These are phyloP conservation scores for Auriscalpium orientale DNA, from an alignment of 768 basidiomycete genomes.

Conservation along the genomic window DNA sequence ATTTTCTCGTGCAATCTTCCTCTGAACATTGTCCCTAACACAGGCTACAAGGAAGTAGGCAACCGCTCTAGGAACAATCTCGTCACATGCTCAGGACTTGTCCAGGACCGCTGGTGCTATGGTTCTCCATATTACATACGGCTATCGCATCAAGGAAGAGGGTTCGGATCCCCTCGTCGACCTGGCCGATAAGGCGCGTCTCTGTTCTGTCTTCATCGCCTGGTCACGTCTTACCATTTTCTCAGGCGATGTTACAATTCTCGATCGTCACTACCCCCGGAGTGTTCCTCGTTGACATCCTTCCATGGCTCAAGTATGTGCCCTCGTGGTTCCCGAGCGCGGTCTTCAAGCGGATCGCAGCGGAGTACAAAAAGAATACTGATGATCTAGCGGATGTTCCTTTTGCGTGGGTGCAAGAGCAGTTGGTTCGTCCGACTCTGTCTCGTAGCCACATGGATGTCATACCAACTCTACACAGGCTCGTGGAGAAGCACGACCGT, in stretches of 20 bases:
- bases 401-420: not conserved
- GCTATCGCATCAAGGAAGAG: slow-evolving; percentile 8
- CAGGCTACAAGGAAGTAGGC: not conserved
- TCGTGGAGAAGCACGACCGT: slow-evolving; percentile 12
- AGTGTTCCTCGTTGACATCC: slow-evolving; percentile 21
- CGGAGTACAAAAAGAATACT: not conserved
- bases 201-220: not conserved
- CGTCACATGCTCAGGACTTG: not conserved
- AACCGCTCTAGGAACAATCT: too few species aligned
- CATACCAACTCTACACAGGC: not conserved
- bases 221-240: not conserved
- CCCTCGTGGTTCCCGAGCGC: slow-evolving; percentile 23
- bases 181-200: slow-evolving; percentile 2
- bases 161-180: slow-evolving; percentile 10
- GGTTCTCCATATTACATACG: slow-evolving; percentile 18
- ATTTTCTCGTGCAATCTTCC: not conserved
- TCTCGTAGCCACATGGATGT: not conserved
- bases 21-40: not conserved
- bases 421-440: not conserved
- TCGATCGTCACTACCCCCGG: slow-evolving; percentile 18
- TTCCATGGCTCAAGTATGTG: slow-evolving; percentile 19
- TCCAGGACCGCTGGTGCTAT: slow-evolving; percentile 10
- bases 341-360: slow-evolving; percentile 15
- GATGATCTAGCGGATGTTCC: not conserved
- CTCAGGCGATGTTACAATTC: slow-evolving; percentile 10